These are phyloP conservation scores for Starmerella etchellsii DNA, from an alignment of 805 yeast genomes.

Conservation along the genomic window DNA sequence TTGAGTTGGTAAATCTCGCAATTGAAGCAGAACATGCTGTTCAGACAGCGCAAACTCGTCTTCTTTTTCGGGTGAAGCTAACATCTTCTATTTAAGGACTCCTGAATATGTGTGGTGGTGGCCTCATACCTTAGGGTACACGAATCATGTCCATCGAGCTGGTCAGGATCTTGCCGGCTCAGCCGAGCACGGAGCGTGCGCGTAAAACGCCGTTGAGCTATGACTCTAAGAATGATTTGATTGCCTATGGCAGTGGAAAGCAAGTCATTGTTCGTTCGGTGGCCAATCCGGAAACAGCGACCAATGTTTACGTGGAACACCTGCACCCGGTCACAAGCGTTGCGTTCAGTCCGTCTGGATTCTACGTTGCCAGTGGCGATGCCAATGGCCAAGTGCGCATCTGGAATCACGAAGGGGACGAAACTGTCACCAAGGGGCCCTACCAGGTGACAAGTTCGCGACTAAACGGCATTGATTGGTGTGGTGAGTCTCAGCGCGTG, in stretches of 20 bases:
- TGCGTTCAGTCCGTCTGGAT: slow-evolving; percentile 78
- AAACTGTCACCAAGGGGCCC: slow-evolving; percentile 58
- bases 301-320: slow-evolving; percentile 62
- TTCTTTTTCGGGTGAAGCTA: too few species aligned
- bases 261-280: slow-evolving; percentile 62
- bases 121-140: too few species aligned
- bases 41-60: too few species aligned
- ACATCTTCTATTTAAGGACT: too few species aligned
- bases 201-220: slow-evolving; percentile 61
- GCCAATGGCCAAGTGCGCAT: slow-evolving; percentile 77
- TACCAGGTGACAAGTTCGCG: slow-evolving; percentile 69
- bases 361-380: slow-evolving; percentile 84
- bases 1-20: too few species aligned
- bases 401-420: slow-evolving; percentile 41
- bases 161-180: slow-evolving; percentile 46
- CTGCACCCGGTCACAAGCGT: slow-evolving; percentile 65
- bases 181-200: slow-evolving; percentile 66
- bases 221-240: slow-evolving; percentile 51
- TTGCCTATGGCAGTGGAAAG: slow-evolving; percentile 75
- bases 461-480: slow-evolving; percentile 81
- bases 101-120: too few species aligned
- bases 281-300: slow-evolving; percentile 35
- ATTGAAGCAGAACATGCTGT: too few species aligned
- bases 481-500: slow-evolving; percentile 68
- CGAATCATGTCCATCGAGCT: slow-evolving; percentile 17